Conservation (phyloP, 345 rosid species). For the Citrus mangshanensis region DNA sequence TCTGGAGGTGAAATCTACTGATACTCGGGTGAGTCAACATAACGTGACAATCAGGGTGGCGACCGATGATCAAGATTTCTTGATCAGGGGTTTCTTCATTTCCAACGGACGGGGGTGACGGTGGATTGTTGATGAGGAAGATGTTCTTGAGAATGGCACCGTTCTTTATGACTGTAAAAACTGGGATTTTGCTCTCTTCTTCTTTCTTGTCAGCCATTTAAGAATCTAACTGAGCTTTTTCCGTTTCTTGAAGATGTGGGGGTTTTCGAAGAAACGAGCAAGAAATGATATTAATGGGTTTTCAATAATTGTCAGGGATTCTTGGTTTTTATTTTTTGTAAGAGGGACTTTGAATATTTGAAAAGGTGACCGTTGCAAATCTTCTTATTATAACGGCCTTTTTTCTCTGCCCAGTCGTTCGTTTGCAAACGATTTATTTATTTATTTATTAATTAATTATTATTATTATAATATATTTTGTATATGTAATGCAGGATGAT, state of each 20-base stretch:
- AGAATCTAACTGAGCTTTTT: neutral
- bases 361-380: slow-evolving; percentile 44
- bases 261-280: neutral
- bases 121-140: slow-evolving; percentile 55
- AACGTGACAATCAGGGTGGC: slow-evolving; percentile 84
- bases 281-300: neutral
- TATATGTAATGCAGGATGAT: neutral
- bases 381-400: slow-evolving; percentile 19
- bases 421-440: neutral
- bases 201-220: slow-evolving; percentile 30
- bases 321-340: neutral
- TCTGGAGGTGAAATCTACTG: slow-evolving; percentile 86
- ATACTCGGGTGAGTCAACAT: slow-evolving; percentile 82
- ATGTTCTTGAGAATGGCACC: slow-evolving; percentile 84
- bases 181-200: slow-evolving; percentile 59
- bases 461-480: neutral
- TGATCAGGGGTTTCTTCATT: slow-evolving; percentile 16
- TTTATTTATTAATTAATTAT: neutral
- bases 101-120: slow-evolving; percentile 2
- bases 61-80: slow-evolving; percentile 66
- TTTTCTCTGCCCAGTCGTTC: neutral
- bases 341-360: slow-evolving; percentile 21
- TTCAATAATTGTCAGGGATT: neutral
- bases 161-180: slow-evolving; percentile 73
- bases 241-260: neutral